A percentile compares a stretch with the other conserved stretches of the same genome.
These are phyloP conservation scores for Leptodermis oblonga DNA, from an alignment of 257 asterid genomes.

Conservation along the genomic window DNA sequence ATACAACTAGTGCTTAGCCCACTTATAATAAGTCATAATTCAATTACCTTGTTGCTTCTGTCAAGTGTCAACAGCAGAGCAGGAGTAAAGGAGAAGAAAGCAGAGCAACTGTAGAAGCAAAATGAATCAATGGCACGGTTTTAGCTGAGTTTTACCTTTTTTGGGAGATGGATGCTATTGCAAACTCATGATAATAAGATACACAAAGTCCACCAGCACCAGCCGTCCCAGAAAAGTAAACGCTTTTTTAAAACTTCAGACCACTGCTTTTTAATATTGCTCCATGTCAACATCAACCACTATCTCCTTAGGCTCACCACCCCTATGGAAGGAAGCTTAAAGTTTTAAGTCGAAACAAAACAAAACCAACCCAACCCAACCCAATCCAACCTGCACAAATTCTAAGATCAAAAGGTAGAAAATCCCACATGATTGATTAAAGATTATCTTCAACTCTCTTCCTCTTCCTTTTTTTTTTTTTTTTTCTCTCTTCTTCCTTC, in stretches of 20 bases:
- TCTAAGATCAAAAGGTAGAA: constrained; percentile 29
- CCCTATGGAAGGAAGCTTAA: constrained; percentile 18
- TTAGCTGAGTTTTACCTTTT: constrained; percentile 15
- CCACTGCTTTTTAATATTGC: constrained; percentile 58
- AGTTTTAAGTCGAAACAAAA: constrained; percentile 1
- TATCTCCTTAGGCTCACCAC: constrained; percentile 26
- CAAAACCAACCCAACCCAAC: neutral
- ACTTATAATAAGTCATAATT: constrained; percentile 22
- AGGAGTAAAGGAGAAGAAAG: constrained; percentile 17
- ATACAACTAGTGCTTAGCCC: constrained; percentile 27
- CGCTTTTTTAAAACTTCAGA: constrained; percentile 60
- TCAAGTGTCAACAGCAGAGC: constrained; percentile 29
- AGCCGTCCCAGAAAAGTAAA: constrained; percentile 87
- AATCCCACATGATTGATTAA: constrained; percentile 46
- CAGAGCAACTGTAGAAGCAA: constrained; percentile 1
- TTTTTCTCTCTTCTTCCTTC: neutral
- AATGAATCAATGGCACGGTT: constrained; percentile 28
- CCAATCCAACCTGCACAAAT: constrained; percentile 40
- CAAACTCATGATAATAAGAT: constrained; percentile 12
- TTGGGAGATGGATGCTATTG: constrained; percentile 4
- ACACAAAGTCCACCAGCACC: constrained; percentile 56
- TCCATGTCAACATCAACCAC: constrained; percentile 82
- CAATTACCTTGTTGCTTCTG: constrained; percentile 6
- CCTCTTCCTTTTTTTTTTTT: constrained; percentile 17
- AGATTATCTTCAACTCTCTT: constrained; percentile 38